Percentiles rank a stretch among this genome's conserved stretches.
These are phyloP conservation scores for Graphilbum sp. DNA, from an alignment of 2,329 filamentous ascomycete genomes.

Conservation along the genomic window DNA sequence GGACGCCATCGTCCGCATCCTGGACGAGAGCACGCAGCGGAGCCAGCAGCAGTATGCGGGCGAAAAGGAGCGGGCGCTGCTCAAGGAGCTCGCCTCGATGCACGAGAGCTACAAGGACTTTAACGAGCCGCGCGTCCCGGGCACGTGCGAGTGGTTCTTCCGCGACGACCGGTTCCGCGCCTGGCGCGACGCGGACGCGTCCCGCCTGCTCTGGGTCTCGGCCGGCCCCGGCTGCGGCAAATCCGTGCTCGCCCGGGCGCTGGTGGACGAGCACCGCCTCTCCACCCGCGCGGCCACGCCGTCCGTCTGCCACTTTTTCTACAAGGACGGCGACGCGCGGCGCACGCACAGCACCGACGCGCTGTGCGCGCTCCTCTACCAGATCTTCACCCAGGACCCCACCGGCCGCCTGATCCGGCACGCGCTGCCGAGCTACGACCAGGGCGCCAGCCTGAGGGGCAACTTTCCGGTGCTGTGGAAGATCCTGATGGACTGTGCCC, in stretches of 20 bases:
- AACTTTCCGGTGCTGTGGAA: conserved; percentile 10
- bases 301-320: conserved; percentile 19
- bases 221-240: conserved; percentile 18
- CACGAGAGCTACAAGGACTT: no score
- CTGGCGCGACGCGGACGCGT: no score
- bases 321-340: conserved; percentile 14
- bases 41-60: no score
- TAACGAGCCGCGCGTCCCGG: no score
- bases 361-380: conserved; percentile 13
- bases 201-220: conserved; percentile 17
- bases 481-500: conserved; percentile 6
- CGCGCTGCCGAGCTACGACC: conserved; percentile 1
- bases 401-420: conserved; percentile 5
- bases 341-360: conserved; percentile 10
- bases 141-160: no score
- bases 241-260: conserved; percentile 14
- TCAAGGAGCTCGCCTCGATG: no score
- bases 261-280: conserved; percentile 15
- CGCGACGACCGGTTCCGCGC: no score
- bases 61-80: no score
- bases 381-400: conserved; percentile 11
- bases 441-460: conserved; percentile 3
- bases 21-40: no score
- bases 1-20: no score
- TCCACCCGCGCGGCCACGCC: conserved; percentile 2